Evolutionary conservation across 345 rosid genomes (phyloP).

Genomic region (Chamaenerion angustifolium): DNA sequence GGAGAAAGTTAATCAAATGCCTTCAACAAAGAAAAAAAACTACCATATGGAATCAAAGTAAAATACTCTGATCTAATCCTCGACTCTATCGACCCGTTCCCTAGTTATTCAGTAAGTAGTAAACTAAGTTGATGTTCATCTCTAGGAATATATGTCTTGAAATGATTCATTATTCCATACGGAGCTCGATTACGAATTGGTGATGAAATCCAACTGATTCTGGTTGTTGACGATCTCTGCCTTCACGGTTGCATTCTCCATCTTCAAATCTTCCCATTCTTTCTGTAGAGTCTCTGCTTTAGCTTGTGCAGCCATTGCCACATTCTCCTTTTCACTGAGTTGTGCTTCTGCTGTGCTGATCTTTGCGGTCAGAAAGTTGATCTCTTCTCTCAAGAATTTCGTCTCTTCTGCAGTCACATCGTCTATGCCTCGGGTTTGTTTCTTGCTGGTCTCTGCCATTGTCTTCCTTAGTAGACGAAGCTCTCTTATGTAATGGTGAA

Average conservation of each 20-base stretch:
- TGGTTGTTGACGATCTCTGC: constrained; percentile 50
- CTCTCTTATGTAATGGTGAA: constrained; percentile 82
- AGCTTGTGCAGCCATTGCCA: constrained; percentile 39
- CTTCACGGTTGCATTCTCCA: constrained; percentile 48
- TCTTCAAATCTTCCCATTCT: constrained; percentile 57
- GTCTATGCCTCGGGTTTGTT: constrained; percentile 44
- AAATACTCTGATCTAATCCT: too few species aligned
- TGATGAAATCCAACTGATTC: constrained; percentile 50
- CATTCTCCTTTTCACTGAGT: constrained; percentile 31
- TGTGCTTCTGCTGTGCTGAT: constrained; percentile 40
- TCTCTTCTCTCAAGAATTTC: constrained; percentile 37
- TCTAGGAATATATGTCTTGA: background rate
- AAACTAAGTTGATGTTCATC: background rate
- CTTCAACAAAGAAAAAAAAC: too few species aligned
- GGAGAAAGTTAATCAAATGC: too few species aligned
- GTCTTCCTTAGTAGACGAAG: constrained; percentile 59
- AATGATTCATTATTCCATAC: constrained; percentile 40
- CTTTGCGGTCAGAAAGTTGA: constrained; percentile 24
- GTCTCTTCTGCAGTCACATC: constrained; percentile 35
- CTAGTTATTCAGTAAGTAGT: too few species aligned
- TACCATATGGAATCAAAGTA: too few species aligned
- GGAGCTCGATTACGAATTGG: constrained; percentile 18
- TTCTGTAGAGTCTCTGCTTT: constrained; percentile 54
- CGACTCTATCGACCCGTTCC: too few species aligned
- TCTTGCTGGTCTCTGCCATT: constrained; percentile 55